Conservation (phyloP, 371 early-diverging fungal genomes). For the Mortierella sp. region DNA sequence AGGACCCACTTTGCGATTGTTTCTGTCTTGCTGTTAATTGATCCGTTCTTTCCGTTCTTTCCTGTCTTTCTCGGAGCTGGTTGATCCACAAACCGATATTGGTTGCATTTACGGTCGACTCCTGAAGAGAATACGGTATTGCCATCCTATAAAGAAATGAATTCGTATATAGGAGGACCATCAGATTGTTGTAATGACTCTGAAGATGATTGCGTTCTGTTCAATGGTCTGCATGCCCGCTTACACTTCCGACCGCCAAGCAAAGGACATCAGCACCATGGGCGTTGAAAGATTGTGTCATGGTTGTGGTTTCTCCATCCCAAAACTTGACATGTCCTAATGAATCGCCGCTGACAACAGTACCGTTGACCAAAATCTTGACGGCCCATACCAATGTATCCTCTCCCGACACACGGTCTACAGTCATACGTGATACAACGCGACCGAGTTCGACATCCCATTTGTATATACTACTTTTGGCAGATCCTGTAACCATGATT, state of each 20-base stretch:
- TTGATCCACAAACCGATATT: slow-evolving; percentile 67
- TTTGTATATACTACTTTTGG: slow-evolving; percentile 82
- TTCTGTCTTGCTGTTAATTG: slow-evolving; percentile 31
- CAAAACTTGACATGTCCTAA: slow-evolving; percentile 90
- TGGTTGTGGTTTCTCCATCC: slow-evolving; percentile 77
- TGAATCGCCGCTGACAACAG: slow-evolving; percentile 91
- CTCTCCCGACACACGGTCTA: slow-evolving; percentile 67
- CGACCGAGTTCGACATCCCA: slow-evolving; percentile 74
- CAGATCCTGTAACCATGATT: slow-evolving; percentile 83
- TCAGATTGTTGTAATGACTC: too few species aligned
- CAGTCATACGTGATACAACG: slow-evolving; percentile 75
- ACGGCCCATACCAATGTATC: slow-evolving; percentile 75
- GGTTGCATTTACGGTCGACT: slow-evolving; percentile 89
- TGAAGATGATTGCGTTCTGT: too few species aligned
- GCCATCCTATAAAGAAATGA: slow-evolving; percentile 57
- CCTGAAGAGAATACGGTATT: slow-evolving; percentile 85
- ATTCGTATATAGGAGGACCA: too few species aligned
- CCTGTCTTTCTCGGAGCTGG: slow-evolving; percentile 28
- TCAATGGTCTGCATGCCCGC: too few species aligned
- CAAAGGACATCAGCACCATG: slow-evolving; percentile 93
- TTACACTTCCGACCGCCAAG: slow-evolving; percentile 68
- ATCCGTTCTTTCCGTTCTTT: slow-evolving; percentile 52
- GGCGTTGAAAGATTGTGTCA: slow-evolving; percentile 73
- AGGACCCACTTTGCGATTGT: slow-evolving; percentile 73
- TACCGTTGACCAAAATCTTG: slow-evolving; percentile 66